Evolutionary conservation across 2,329 filamentous ascomycete species (phyloP), one percentile per base, ranked within the genome.

Genomic region (Xylaria sp.): DNA sequence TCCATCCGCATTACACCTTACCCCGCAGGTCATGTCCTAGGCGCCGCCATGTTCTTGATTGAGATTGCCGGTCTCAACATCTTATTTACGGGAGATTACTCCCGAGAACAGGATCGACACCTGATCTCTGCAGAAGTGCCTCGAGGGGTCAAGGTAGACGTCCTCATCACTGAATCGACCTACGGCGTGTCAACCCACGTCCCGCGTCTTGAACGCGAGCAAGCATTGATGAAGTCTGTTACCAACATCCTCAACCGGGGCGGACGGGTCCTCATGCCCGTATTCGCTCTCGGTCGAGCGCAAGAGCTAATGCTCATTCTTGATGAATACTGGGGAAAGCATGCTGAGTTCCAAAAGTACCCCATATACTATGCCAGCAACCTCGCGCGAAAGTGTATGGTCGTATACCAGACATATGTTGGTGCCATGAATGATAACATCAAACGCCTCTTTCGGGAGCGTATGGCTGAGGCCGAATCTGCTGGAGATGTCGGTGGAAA

Each of bases 371-470:
- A 97, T 74, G 95, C 95, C 57, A 94, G 91, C 69, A 96, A 96
- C 69, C 84, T 97, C 48, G 94, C 94, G 0, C 82, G 93, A 63
- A 94, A 96, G 75, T 99, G 94, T 77, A 99, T 99, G 94, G 85
- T 97, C 35, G 92, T 97, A 2, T 99, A 99, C 72, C 94, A 97
- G 73, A 99, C 94, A 1, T 99, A 97, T 70, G 91, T 97, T 53
- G 91, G 92, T 53, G 92, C 92, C 58, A 99, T 99, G 94, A 99
- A 99, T 73, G 93, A 97, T 71, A 97, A 97, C 69, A 97, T 99
- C 79, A 97, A 96, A 74, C 85, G 91, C 9, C 83, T 96, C n/a
- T 97, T 97, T 75, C 83, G 89, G 56, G 92, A 95, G 74, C 86
- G 91, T 52, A 95, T 96, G 85, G 91, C 91, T 3, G 91, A 96